Conservation (phyloP, 257 asterid genomes). For the Plantago ovata region DNA sequence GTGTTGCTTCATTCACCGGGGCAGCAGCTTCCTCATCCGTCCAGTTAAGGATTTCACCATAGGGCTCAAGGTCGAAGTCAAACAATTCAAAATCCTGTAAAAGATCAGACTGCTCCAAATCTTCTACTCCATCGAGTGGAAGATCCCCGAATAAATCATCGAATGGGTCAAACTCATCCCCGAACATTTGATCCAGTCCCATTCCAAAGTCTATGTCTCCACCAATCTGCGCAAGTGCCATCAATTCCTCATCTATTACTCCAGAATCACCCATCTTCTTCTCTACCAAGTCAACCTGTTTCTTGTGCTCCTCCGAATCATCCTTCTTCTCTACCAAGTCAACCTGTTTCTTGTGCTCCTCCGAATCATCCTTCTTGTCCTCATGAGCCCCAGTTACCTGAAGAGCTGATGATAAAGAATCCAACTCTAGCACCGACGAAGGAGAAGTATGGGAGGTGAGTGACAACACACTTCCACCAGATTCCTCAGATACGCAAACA, state of each 20-base stretch:
- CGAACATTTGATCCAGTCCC: conserved; percentile 38
- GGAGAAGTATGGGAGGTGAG: conserved; percentile 48
- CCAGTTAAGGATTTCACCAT: conserved; percentile 49
- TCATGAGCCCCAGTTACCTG: neutral
- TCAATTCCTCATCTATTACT: conserved; percentile 27
- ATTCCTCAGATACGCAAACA: conserved; percentile 34
- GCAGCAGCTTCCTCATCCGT: conserved; percentile 42
- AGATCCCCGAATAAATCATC: conserved; percentile 48
- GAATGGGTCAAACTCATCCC: conserved; percentile 31
- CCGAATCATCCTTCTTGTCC: too few species aligned
- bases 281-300: conserved; percentile 18
- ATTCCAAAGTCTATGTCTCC: conserved; percentile 48
- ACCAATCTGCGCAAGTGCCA: conserved; percentile 37
- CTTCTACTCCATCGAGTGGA: conserved; percentile 40
- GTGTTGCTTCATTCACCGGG: conserved; percentile 41
- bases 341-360: neutral
- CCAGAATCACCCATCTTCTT: conserved; percentile 18
- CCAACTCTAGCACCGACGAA: conserved; percentile 48
- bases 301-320: neutral
- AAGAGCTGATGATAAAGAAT: conserved; percentile 30
- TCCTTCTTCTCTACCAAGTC: conserved; percentile 6
- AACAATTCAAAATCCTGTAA: conserved; percentile 64
- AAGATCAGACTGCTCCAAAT: conserved; percentile 22
- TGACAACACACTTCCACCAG: conserved; percentile 48
- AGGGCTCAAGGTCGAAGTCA: conserved; percentile 52